Base-by-base conservation (phyloP, 1,139 yeast species). In the Nakaseomyces delphensis region DNA sequence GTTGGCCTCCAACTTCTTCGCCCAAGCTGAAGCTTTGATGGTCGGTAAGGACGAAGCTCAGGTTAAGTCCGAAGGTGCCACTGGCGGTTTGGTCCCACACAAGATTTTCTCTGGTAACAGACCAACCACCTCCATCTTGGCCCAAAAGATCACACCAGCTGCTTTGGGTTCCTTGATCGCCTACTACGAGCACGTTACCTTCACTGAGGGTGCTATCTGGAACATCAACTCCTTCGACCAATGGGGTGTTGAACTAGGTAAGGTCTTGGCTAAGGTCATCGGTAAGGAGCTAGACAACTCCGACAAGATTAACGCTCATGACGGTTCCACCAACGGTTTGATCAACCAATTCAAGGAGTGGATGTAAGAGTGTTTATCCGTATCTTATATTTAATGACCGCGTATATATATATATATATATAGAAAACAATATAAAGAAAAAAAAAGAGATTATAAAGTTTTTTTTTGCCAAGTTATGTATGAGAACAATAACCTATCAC, bases 161-260 rank as follows among this genome's bases (percentile, higher is more conserved):
- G 69, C 96, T 44, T 76, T 91, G 56, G 98, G 98, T 69, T 78
- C 97, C 41, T 75, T 91, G 68, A 91, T 91, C 66, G 96, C 95
- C 42, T 91, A 91, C 77, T 91, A 91, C 71, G 98, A 91, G 72
- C 96, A 87, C 66, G 76, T 86, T 46, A 91, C 97, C 31, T 91
- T 91, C 69, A 89, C 89, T 48, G 98, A 91, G 71, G 98, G 98
- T 69, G 98, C 98, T 47, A 70, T 91, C 61, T 91, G 98, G 98
- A 91, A 93, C 77, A 89, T 91, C 73, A 91, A 91, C 78, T 89
- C 97, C 14, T 91, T 86, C 64, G 98, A 91, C 73, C 98, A 91
- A 75, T 91, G 97, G 96, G 98, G 98, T 69, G 98, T 91, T 59
- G 98, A 91, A 73, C 83, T 91, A 60, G 98, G 98, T 66, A 91